phyloP scores from a whole-genome alignment of 768 basidiomycete genomes.

The Tremella mesenterica region DNA sequence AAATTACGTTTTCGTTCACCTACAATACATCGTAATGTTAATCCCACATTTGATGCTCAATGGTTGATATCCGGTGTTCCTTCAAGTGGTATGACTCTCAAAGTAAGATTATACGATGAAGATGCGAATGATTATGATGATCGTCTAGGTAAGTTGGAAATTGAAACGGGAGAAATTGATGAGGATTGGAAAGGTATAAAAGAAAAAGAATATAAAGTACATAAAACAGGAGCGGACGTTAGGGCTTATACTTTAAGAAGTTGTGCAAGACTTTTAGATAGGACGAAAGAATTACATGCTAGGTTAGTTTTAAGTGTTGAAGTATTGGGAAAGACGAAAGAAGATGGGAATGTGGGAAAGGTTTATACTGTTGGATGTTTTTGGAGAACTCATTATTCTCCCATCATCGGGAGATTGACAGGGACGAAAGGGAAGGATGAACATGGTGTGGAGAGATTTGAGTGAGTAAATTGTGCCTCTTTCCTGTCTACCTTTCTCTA shows the following conservation, averaged over 20 bases:
- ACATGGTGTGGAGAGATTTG: conserved; percentile 25
- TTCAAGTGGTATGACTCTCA: conserved; percentile 23
- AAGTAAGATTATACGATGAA: conserved; percentile 33
- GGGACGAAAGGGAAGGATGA: conserved; percentile 31
- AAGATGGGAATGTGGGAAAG: conserved; percentile 41
- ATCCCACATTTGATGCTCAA: conserved; percentile 28
- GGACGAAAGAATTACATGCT: conserved; percentile 17
- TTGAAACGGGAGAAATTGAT: conserved; percentile 18
- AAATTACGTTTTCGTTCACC: conserved; percentile 26
- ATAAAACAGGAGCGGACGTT: conserved; percentile 26
- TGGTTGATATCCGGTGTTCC: conserved; percentile 39
- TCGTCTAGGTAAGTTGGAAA: conserved; percentile 28
- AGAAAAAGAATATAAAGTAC: conserved; percentile 23
- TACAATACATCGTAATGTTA: conserved; percentile 19
- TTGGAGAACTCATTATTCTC: conserved; percentile 47
- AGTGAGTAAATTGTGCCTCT: conserved; percentile 14
- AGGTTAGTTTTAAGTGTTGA: conserved; percentile 34
- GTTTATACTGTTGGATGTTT: conserved; percentile 48
- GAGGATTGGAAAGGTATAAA: conserved; percentile 26
- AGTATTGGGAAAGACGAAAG: conserved; percentile 39
- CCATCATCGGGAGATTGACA: conserved; percentile 47
- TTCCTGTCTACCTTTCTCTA: conserved; percentile 18
- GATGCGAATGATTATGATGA: conserved; percentile 41
- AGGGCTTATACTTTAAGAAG: conserved; percentile 28
- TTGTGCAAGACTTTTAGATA: conserved; percentile 7